Evolutionary conservation across 2,329 filamentous ascomycete genomes (phyloP), one percentile per base, ranked within the genome.

Genomic region (Cytospora piceae): DNA sequence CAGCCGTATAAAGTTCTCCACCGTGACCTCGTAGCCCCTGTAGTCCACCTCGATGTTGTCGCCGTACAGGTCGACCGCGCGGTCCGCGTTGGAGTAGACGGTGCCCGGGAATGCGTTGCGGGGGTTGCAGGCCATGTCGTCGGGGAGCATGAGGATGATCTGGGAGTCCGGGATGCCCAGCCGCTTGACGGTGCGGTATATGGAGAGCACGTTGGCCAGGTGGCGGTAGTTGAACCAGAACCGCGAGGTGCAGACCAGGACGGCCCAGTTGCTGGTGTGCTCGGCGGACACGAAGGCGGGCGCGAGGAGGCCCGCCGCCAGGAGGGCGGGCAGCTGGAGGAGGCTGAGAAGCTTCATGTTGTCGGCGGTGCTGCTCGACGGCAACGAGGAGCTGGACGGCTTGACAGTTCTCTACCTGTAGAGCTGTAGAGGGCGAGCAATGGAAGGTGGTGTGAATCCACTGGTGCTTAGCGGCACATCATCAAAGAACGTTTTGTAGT

Each of bases 211-310:
- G 80, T 99, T 99, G 77, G 95, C 94, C 61, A 99, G 90, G 78
- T 99, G 95, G 65, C 95, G 91, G 80, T 99, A 99, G 81, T 99
- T 99, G 88, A 99, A 99, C 95, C 95, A 99, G 84, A 99, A 99
- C 62, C 95, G 91, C 61, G 95, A 99, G 7, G 95, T 99, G 70
- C 92, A 95, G 66, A 99, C 95, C n/a, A 99, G 89, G 68, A 99
- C 95, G 12, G 95, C 95, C 95, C 95, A 99, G 80, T 99, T 99
- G 76, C 93, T 97, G 20, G 95, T 99, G 80, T 99, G 95, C 73
- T 94, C 90, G 70, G 88, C 86, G 32, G 77, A 76, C 58, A 83
- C 80, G 66, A 82, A 79, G 27, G 77, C 71, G 11, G 82, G 76
- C 63, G 79, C 75, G 56, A 87, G 74, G 64, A 86, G 72, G 65